Conservation (phyloP, 208 protist species). For the Porcisia hertigi region DNA sequence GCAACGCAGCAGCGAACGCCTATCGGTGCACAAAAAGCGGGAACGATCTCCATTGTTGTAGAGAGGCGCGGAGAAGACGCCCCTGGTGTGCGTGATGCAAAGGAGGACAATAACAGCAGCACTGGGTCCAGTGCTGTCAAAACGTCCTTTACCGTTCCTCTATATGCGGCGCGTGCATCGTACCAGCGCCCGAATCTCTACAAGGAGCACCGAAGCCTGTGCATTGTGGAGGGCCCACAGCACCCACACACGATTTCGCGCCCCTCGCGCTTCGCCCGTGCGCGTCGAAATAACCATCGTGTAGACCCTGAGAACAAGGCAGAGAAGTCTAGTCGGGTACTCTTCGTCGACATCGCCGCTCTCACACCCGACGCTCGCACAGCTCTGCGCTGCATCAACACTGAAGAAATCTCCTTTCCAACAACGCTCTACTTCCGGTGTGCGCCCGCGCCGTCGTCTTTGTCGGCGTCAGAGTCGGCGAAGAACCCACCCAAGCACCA, state of each 20-base stretch:
- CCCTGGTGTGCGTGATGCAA: not conserved
- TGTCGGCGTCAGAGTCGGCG: not conserved
- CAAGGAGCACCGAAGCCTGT: slow-evolving; percentile 19
- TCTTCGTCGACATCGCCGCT: slow-evolving; percentile 22
- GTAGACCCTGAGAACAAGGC: not conserved
- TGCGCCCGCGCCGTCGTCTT: not conserved
- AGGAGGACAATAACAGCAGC: not conserved
- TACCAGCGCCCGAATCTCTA: slow-evolving; percentile 25
- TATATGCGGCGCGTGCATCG: slow-evolving; percentile 17
- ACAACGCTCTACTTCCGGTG: slow-evolving; percentile 22
- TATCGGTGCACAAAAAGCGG: slow-evolving; percentile 7
- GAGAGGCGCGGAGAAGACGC: not conserved
- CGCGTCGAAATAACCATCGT: not conserved
- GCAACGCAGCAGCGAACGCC: slow-evolving; percentile 15
- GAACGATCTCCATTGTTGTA: slow-evolving; percentile 4
- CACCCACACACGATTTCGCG: not conserved
- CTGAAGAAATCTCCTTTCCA: slow-evolving; percentile 13
- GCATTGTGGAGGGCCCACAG: slow-evolving; percentile 19
- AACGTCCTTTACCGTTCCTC: slow-evolving; percentile 5
- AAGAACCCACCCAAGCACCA: not conserved
- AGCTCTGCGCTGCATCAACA: slow-evolving; percentile 15
- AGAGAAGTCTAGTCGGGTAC: not conserved
- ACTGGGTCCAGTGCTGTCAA: not conserved
- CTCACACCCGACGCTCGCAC: slow-evolving; percentile 4
- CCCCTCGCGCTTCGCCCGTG: not conserved